Evolutionary conservation across 441 rosid species (phyloP), one percentile per base, ranked within the genome.

Genomic region (Theobroma grandiflorum): DNA sequence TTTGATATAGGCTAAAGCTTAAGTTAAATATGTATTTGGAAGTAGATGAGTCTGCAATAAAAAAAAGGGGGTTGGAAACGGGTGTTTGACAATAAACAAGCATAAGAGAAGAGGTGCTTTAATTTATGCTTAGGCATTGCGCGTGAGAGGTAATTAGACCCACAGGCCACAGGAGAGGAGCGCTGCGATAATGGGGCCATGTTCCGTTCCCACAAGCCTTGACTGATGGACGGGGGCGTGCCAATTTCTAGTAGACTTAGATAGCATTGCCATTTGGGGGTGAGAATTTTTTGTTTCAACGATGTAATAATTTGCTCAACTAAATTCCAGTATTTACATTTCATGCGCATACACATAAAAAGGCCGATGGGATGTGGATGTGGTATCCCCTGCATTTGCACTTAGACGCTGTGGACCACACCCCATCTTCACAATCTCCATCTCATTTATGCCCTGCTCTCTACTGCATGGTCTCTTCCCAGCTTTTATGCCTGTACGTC

Each of bases 271-370:
- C 38, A 2, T 33, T 61, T 26, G 68, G 68, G 2, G 20, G n/a
- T 35, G 20, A 37, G 4, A 11, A 6, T 35, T 37, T 37, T 14
- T 47, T 62, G 61, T 72, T 82, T 85, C 85, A 78, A 77, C 79
- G 8, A 14, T 18, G 74, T 59, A 82, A 85, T 85, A 78, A 85
- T 85, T 71, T 64, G 73, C 53, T 74, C 71, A 79, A 71, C 80
- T 33, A 79, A 49, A 12, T 68, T 43, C 5, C 14, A 71, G 35
- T 9, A 8, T 15, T 49, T 62, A 59, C 81, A 75, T 47, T 82
- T 78, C 71, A 77, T 31, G 84, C 79, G 76, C 84, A 68, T 11
- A 8, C 66, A 50, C 82, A 53, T 10, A 76, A 76, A 26, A 73
- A 37, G 33, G 55, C 72, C 74, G 66, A 77, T 67, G 77, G 66